These are phyloP conservation scores for Bacterosira constricta DNA, from an alignment of 108 stramenopile genomes.

Conservation along the genomic window DNA sequence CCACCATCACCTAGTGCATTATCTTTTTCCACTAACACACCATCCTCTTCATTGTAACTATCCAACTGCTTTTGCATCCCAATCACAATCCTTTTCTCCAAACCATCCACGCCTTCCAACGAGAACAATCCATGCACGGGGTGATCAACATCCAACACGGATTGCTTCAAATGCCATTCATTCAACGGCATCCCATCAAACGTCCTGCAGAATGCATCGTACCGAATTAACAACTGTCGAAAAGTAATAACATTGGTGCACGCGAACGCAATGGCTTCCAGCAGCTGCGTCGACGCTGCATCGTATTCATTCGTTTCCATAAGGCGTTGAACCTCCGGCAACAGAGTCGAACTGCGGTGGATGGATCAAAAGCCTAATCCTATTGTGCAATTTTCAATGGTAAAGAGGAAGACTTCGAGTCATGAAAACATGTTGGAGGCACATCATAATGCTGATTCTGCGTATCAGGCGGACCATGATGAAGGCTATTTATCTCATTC, in stretches of 20 bases:
- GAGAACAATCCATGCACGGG: conserved; percentile 17
- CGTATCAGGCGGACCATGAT: not conserved
- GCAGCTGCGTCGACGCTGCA: conserved; percentile 11
- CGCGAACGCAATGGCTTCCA: conserved; percentile 44
- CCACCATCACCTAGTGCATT: not conserved
- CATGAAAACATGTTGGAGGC: not conserved
- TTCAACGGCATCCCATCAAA: conserved; percentile 22
- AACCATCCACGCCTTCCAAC: conserved; percentile 32
- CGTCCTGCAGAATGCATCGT: conserved; percentile 37
- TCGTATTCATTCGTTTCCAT: conserved; percentile 16
- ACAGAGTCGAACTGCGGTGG: not conserved
- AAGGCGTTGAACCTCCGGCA: conserved; percentile 3
- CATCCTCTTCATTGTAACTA: no score
- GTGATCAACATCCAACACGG: conserved; percentile 7
- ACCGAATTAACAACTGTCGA: conserved; percentile 42
- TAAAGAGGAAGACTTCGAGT: not conserved
- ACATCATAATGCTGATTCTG: not conserved
- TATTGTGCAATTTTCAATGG: not conserved
- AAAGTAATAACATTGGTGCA: conserved; percentile 34
- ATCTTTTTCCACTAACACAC: not conserved
- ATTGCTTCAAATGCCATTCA: not conserved
- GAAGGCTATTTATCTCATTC: conserved; percentile 19
- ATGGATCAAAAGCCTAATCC: not conserved
- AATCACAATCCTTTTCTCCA: conserved; percentile 28
- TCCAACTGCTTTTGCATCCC: conserved; percentile 7